Percentiles rank a stretch among this genome's conserved stretches.
Evolutionary conservation across 1,284 basidiomycete genomes (phyloP).

Genomic region (Farysia itapuensis): DNA sequence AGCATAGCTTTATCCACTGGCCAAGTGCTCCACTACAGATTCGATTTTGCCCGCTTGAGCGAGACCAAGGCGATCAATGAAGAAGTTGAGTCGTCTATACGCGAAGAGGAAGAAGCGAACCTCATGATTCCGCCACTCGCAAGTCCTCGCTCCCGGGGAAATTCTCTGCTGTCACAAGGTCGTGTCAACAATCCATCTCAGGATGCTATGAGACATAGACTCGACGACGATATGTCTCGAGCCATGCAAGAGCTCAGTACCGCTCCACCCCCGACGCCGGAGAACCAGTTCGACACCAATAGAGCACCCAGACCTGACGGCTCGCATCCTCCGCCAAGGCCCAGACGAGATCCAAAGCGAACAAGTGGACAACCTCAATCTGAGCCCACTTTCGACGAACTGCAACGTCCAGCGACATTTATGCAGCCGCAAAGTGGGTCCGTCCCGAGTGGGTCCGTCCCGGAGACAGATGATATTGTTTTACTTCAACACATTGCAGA

Average conservation of each 20-base stretch:
- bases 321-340: constrained; percentile 17
- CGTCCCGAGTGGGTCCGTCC: not conserved
- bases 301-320: not conserved
- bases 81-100: constrained; percentile 30
- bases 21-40: constrained; percentile 39
- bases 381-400: no score
- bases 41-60: constrained; percentile 37
- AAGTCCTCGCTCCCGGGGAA: constrained; percentile 3
- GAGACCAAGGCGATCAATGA: constrained; percentile 37
- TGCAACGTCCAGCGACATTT: no score
- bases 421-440: not conserved
- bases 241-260: constrained; percentile 37
- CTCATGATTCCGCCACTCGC: constrained; percentile 22
- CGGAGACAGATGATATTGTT: constrained; percentile 21
- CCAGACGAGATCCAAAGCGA: constrained; percentile 34
- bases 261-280: not conserved
- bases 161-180: constrained; percentile 11
- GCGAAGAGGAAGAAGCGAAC: constrained; percentile 24
- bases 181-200: no score
- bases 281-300: no score
- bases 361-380: not conserved
- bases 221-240: constrained; percentile 36
- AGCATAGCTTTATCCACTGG: constrained; percentile 41
- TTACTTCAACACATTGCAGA: constrained; percentile 29
- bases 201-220: not conserved